Evolutionary conservation across 2,329 filamentous ascomycete species (phyloP), one percentile per base, ranked within the genome.

Genomic region (Alternaria rosae): DNA sequence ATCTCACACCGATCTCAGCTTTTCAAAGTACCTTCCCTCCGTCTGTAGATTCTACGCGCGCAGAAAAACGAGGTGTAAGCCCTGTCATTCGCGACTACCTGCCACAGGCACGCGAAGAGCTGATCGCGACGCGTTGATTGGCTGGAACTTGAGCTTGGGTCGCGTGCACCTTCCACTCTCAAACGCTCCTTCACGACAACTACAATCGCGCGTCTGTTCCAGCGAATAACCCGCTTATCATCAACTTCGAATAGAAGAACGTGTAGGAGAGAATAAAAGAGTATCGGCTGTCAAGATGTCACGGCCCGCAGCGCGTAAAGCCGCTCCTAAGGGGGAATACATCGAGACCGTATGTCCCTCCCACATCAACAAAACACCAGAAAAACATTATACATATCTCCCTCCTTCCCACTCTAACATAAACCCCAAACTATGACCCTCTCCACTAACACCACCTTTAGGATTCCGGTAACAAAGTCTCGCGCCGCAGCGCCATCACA

Each of bases 391-490:
- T 25, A 23, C 9, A 54, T 4, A 13, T 48, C 13, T n/a, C n/a
- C n/a, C n/a, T n/a, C n/a, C n/a, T n/a, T n/a, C n/a, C n/a, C n/a
- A n/a, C n/a, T n/a, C n/a, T n/a, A n/a, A n/a, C n/a, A n/a, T n/a
- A n/a, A 30, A 4, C 12, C 7, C n/a, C 13, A 32, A 32, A 15
- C 1, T 13, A 32, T 32, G 30, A 45, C 42, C 43, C 5, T 32
- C 32, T 32, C 4, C 15, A 32, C 20, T 26, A 42, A 21, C 23
- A 17, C 15, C 17, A 35, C 17, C 10, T 32, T 23, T 32, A 97
- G 94, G 94, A 98, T 82, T 97, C 94, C 3, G 95, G 95, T 70
- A 99, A 99, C 87, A 98, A 98, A 83, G 95, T 99, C 74, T 94
- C 94, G 41, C 92, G 95, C 69, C 93, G 93, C 70, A 92, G 93